A percentile compares a stretch with the other conserved stretches of the same genome.
phyloP scores from a whole-genome alignment of 2,329 filamentous ascomycete genomes.

The Ophiostoma angusticollis region DNA sequence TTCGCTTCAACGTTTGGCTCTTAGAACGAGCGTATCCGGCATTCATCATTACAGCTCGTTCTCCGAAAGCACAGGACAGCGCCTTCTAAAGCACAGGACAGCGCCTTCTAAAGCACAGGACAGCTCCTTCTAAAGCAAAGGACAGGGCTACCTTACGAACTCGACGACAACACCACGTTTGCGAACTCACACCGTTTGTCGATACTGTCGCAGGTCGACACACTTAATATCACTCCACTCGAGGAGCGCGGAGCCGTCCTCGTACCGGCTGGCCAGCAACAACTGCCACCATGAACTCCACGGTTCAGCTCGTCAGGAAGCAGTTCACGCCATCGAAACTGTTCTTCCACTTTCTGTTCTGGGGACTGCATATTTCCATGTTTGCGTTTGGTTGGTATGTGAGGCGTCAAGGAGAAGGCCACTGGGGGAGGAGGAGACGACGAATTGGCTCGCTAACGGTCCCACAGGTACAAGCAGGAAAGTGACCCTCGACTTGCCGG shows the following conservation, averaged over 20 bases:
- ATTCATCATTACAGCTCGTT: not conserved
- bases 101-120: too few species aligned
- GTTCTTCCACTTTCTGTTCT: conserved; percentile 70
- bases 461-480: conserved; percentile 62
- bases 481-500: conserved; percentile 54
- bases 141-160: not conserved
- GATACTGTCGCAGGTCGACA: conserved; percentile 44
- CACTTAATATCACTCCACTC: conserved; percentile 19
- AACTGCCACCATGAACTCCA: conserved; percentile 28
- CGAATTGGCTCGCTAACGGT: conserved; percentile 14
- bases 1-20: not conserved
- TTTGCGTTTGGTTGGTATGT: conserved; percentile 77
- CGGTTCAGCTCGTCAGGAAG: conserved; percentile 37
- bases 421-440: not conserved
- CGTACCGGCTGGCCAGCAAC: conserved; percentile 10
- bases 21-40: too few species aligned
- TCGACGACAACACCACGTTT: too few species aligned
- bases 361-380: conserved; percentile 63
- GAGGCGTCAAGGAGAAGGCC: too few species aligned
- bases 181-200: too few species aligned
- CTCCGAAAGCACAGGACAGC: not conserved
- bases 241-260: not conserved
- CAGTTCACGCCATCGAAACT: conserved; percentile 61
- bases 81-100: too few species aligned
- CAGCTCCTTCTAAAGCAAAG: too few species aligned